These are phyloP conservation scores for Aspergillus cristatus DNA, from an alignment of 495 filamentous ascomycete genomes.

Conservation along the genomic window DNA sequence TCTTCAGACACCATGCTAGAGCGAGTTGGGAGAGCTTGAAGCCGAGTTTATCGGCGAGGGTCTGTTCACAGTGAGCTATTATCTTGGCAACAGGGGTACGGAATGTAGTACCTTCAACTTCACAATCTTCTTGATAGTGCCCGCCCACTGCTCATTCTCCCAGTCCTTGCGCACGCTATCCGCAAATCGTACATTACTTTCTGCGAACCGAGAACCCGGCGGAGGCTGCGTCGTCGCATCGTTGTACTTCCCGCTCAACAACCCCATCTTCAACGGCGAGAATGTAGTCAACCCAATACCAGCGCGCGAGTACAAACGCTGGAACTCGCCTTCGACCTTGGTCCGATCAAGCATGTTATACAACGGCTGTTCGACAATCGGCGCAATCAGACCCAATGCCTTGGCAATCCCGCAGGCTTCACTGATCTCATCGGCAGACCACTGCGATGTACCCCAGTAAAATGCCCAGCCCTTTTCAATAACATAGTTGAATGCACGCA, in stretches of 20 bases:
- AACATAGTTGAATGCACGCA: conserved; percentile 74
- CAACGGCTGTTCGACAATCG: conserved; percentile 74
- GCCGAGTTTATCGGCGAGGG: conserved; percentile 59
- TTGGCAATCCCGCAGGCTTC: conserved; percentile 69
- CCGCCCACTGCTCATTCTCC: conserved; percentile 15
- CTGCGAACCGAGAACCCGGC: conserved; percentile 28
- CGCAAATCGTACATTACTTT: conserved; percentile 30
- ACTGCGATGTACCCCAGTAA: conserved; percentile 90
- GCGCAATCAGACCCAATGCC: conserved; percentile 66
- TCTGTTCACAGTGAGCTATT: conserved; percentile 25
- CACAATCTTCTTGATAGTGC: conserved; percentile 16
- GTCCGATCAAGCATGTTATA: conserved; percentile 69
- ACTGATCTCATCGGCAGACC: conserved; percentile 72
- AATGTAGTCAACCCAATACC: conserved; percentile 68
- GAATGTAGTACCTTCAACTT: conserved; percentile 11
- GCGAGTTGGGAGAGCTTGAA: conserved; percentile 58
- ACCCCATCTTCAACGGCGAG: conserved; percentile 60
- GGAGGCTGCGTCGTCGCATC: conserved; percentile 32
- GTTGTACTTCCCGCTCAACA: conserved; percentile 79
- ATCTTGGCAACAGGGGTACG: neutral
- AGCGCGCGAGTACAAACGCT: conserved; percentile 51
- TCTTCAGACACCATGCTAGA: conserved; percentile 72
- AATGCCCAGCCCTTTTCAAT: conserved; percentile 71
- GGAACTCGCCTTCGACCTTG: conserved; percentile 69
- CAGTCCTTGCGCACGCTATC: conserved; percentile 20